Conservation (phyloP, 257 asterid species). For the Plantago elongata region DNA sequence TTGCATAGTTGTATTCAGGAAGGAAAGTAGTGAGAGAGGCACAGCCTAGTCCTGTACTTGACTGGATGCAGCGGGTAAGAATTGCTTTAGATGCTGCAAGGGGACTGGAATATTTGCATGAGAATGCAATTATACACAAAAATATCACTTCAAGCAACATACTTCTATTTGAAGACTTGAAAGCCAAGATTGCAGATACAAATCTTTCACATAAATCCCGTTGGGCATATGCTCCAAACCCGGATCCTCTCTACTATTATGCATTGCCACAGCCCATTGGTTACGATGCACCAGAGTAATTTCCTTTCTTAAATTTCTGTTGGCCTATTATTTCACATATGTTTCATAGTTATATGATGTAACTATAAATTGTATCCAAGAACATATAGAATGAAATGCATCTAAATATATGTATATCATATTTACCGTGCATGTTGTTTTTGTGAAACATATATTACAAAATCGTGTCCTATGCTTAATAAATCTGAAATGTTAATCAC, state of each 20-base stretch:
- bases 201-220: conserved; percentile 94
- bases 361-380: too few relatives aligned
- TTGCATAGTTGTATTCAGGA: conserved; percentile 37
- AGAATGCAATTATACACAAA: conserved; percentile 76
- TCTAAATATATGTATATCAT: too few relatives aligned
- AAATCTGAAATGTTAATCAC: too few relatives aligned
- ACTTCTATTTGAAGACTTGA: conserved; percentile 81
- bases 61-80: conserved; percentile 86
- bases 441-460: too few relatives aligned
- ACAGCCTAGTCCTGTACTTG: conserved; percentile 94
- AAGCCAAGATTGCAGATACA: conserved; percentile 83
- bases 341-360: too few relatives aligned
- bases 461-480: too few relatives aligned
- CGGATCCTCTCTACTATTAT: conserved; percentile 93
- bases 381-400: too few relatives aligned
- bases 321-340: not conserved
- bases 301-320: conserved; percentile 20
- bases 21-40: conserved; percentile 93
- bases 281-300: conserved; percentile 95
- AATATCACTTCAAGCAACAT: conserved; percentile 93
- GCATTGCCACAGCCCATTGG: conserved; percentile 90
- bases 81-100: conserved; percentile 88
- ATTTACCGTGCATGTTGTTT: too few relatives aligned
- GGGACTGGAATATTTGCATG: conserved; percentile 43
- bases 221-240: conserved; percentile 41